phyloP scores from a whole-genome alignment of 2,329 filamentous ascomycete genomes.

The Pseudogymnoascus sp. region DNA sequence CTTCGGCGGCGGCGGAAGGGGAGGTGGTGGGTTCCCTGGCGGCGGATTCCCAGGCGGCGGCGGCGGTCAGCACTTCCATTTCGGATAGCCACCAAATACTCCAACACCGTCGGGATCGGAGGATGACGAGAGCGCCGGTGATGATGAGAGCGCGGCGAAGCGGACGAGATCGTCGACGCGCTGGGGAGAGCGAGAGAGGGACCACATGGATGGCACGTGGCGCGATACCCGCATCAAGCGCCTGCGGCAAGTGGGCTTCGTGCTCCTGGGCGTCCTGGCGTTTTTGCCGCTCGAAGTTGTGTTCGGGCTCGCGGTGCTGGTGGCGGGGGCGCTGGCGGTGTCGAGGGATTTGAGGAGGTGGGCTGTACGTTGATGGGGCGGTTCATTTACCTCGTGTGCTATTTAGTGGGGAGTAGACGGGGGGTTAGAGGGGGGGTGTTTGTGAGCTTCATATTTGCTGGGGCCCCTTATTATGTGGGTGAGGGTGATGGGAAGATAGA shows the following conservation, averaged over 20 bases:
- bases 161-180: neutral
- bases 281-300: neutral
- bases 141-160: neutral
- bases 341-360: slow-evolving; percentile 2
- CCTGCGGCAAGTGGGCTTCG: neutral
- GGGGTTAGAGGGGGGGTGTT: neutral
- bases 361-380: neutral
- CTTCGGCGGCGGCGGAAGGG: slow-evolving; percentile 45
- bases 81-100: slow-evolving; percentile 7
- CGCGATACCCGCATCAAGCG: neutral
- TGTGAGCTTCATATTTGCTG: no score
- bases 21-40: slow-evolving; percentile 20
- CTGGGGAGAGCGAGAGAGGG: neutral
- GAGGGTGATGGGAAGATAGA: no score
- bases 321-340: neutral
- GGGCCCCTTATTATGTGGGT: no score
- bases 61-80: slow-evolving; percentile 7
- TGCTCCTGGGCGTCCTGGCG: neutral
- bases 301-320: neutral
- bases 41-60: neutral
- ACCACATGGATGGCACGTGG: neutral
- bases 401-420: neutral
- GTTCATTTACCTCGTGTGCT: neutral
- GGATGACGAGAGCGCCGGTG: neutral
- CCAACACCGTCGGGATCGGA: neutral